Evolutionary conservation across 1,284 basidiomycete species (phyloP), one percentile per base, ranked within the genome.

Genomic region (Fomitiporia mediterranea): DNA sequence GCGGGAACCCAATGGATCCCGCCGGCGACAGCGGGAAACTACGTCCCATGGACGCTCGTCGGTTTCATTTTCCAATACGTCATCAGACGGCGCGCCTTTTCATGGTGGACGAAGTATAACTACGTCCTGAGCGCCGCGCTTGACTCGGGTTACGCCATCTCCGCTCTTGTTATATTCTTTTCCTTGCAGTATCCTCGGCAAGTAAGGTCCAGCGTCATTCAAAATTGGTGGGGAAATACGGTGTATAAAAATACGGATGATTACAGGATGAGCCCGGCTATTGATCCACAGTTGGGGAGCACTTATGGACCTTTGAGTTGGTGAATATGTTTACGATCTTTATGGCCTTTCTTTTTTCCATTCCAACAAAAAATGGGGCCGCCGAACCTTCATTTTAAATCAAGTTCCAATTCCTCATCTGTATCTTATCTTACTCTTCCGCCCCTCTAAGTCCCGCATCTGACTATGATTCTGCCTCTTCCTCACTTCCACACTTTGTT

Each of bases 1-100:
- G 75, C 70, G 38, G 81, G 82, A 2, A 77, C 77, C 0, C 72
- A 71, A 2, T 65, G 67, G 50, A 79, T 85, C 49, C 83, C 85
- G 13, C 75, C 75, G 19, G 75, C 75, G 9, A 70, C 69, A 8
- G 74, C 74, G 9, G 61, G 70, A 58, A 77, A 77, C 66, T 78
- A 74, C 60, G 54, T 61, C 2, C 64, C 67, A 0, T 74, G 72
- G 71, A 69, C 76, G 57, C 62, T 70, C 30, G 66, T 72, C 30
- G 71, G 73, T 38, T 77, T 77, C 60, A 65, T 77, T 50, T 77
- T 76, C 55, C 73, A 79, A 57, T 79, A 70, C 62, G 60, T 73
- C 13, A 63, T 77, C 9, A 65, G 76, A 0, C 67, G 70, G 38
- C 66, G 69, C 34, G 68, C 71, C 55, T 79, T 78, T 66, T 63